A percentile compares a stretch with the other conserved stretches of the same genome.
These are phyloP conservation scores for Leucocoprinus leucothites DNA, from an alignment of 768 basidiomycete species.

Conservation along the genomic window DNA sequence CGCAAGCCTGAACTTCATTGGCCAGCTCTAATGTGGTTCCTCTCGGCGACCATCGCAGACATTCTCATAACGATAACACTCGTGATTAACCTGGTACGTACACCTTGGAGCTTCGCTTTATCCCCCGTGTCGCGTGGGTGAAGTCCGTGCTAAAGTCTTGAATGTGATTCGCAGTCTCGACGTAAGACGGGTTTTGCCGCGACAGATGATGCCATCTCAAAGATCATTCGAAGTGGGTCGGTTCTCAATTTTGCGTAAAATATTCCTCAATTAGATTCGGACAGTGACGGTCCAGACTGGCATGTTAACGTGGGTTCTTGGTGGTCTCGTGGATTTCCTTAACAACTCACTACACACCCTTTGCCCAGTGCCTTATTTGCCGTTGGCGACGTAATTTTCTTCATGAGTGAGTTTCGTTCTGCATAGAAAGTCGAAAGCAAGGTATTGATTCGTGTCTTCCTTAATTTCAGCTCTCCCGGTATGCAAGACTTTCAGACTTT, in stretches of 20 bases:
- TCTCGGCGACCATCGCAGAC: slow-evolving; percentile 39
- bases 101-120: not conserved
- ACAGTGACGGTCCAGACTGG: slow-evolving; percentile 43
- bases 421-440: not conserved
- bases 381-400: slow-evolving; percentile 39
- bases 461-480: slow-evolving; percentile 33
- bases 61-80: slow-evolving; percentile 38
- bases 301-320: slow-evolving; percentile 30
- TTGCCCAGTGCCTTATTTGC: slow-evolving; percentile 35
- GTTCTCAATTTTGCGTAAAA: not conserved
- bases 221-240: slow-evolving; percentile 29
- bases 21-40: slow-evolving; percentile 42
- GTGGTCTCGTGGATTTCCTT: not conserved
- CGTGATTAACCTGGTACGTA: slow-evolving; percentile 33
- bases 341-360: not conserved
- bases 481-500: not conserved
- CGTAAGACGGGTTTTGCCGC: slow-evolving; percentile 39
- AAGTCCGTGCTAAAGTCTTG: not conserved
- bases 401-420: slow-evolving; percentile 33
- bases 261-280: slow-evolving; percentile 5
- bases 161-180: slow-evolving; percentile 22
- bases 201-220: slow-evolving; percentile 39
- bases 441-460: not conserved
- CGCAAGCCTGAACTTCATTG: slow-evolving; percentile 42
- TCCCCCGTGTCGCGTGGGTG: not conserved